Conservation (phyloP, 2,329 filamentous ascomycete genomes). For the Ceratocystis destructans region DNA sequence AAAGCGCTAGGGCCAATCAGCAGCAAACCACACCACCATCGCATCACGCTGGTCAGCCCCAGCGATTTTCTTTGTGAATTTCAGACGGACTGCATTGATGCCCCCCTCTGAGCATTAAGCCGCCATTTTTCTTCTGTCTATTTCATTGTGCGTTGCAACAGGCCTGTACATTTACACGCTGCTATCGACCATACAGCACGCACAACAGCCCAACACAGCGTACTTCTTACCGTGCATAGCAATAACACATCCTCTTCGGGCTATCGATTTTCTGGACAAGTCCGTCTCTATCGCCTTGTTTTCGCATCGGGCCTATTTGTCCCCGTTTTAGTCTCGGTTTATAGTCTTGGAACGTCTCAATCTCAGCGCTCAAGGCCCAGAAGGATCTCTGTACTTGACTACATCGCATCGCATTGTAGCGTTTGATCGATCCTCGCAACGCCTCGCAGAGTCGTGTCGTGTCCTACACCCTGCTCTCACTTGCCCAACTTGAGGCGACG, state of each 20-base stretch:
- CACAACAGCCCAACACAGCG: too few species aligned
- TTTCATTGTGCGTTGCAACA: background rate
- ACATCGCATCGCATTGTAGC: background rate
- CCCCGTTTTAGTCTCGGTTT: background rate
- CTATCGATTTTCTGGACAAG: slow-evolving; percentile 10
- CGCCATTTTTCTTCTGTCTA: background rate
- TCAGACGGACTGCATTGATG: background rate
- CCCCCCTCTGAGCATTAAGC: background rate
- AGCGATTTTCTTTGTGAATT: background rate
- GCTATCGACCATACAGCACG: too few species aligned
- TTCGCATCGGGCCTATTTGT: background rate
- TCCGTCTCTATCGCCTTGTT: slow-evolving; percentile 13
- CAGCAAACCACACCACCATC: slow-evolving; percentile 1
- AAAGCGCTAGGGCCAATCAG: background rate
- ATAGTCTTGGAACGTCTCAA: background rate
- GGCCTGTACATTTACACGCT: too few species aligned
- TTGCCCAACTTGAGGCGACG: slow-evolving; percentile 4
- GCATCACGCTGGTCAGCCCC: background rate
- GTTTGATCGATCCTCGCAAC: background rate
- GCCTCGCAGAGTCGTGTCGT: background rate
- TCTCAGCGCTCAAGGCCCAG: background rate
- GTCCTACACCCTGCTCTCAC: slow-evolving; percentile 7
- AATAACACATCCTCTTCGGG: background rate
- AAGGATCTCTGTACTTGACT: background rate
- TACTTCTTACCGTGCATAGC: background rate